Percentiles rank a stretch among this genome's conserved stretches.
phyloP scores from a whole-genome alignment of 1,139 yeast genomes.

The Candida buenavistaensis region DNA sequence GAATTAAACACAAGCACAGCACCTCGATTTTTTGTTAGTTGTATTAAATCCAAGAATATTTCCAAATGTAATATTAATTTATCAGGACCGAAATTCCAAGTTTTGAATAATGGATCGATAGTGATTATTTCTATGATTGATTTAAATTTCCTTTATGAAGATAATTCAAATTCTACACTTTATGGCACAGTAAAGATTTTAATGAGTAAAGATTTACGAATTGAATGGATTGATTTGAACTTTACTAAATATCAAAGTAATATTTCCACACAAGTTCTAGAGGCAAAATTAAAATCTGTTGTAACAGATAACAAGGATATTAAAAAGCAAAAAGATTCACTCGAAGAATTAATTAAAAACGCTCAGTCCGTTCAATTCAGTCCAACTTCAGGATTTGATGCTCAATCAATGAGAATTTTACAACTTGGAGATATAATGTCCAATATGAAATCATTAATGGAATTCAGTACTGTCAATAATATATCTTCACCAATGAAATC shows the following conservation, averaged over 20 bases:
- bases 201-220: slow-evolving; percentile 59
- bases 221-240: slow-evolving; percentile 72
- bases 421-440: slow-evolving; percentile 81
- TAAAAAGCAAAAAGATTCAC: slow-evolving; percentile 24
- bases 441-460: slow-evolving; percentile 63
- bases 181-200: slow-evolving; percentile 59
- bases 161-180: slow-evolving; percentile 68
- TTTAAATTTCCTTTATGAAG: slow-evolving; percentile 56
- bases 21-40: slow-evolving; percentile 62
- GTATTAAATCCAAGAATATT: slow-evolving; percentile 52
- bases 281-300: slow-evolving; percentile 22
- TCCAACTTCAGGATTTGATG: slow-evolving; percentile 58
- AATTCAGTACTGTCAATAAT: slow-evolving; percentile 46
- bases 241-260: slow-evolving; percentile 34
- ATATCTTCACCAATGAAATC: slow-evolving; percentile 59
- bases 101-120: slow-evolving; percentile 64
- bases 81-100: slow-evolving; percentile 66
- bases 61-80: slow-evolving; percentile 56
- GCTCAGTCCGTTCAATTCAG: slow-evolving; percentile 27
- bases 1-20: slow-evolving; percentile 65
- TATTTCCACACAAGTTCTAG: slow-evolving; percentile 25
- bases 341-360: slow-evolving; percentile 22
- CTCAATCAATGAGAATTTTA: slow-evolving; percentile 63
- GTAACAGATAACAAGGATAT: slow-evolving; percentile 8
- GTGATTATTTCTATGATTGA: slow-evolving; percentile 60